Conservation (phyloP, 2,329 filamentous ascomycete species). For the Cyclaneusma minus region DNA sequence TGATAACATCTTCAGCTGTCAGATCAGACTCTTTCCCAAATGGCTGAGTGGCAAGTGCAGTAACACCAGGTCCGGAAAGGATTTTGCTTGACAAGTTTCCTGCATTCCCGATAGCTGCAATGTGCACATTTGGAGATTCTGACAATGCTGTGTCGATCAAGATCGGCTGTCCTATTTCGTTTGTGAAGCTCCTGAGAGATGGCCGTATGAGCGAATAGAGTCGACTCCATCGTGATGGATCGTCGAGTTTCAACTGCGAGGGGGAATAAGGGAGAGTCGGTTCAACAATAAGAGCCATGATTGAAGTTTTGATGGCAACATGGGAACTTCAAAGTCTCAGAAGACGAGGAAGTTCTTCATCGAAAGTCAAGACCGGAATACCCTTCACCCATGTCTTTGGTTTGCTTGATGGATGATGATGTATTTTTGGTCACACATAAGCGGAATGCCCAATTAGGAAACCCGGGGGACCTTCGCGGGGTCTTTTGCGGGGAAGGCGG, state of each 20-base stretch:
- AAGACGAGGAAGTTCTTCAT: constrained; percentile 2
- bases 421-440: no score
- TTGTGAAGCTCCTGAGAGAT: constrained; percentile 8
- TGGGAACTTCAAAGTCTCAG: constrained; percentile 1
- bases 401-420: no score
- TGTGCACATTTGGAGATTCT: constrained; percentile 6
- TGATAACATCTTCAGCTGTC: constrained; percentile 5
- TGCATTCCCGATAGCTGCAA: constrained; percentile 8
- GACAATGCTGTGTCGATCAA: constrained; percentile 8
- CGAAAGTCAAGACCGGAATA: no score
- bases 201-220: constrained; percentile 14
- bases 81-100: constrained; percentile 12
- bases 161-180: constrained; percentile 4
- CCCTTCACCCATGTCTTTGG: no score
- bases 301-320: background rate
- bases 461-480: constrained; percentile 4
- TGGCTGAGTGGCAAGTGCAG: constrained; percentile 7
- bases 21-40: constrained; percentile 2
- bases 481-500: constrained; percentile 7
- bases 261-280: constrained; percentile 10
- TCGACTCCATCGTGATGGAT: constrained; percentile 10
- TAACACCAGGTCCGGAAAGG: constrained; percentile 8
- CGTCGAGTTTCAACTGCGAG: constrained; percentile 8
- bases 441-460: constrained; percentile 7
- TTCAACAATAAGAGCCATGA: constrained; percentile 13